These are phyloP conservation scores for Vitellaria paradoxa DNA, from an alignment of 179 eudicot species.

Conservation along the genomic window DNA sequence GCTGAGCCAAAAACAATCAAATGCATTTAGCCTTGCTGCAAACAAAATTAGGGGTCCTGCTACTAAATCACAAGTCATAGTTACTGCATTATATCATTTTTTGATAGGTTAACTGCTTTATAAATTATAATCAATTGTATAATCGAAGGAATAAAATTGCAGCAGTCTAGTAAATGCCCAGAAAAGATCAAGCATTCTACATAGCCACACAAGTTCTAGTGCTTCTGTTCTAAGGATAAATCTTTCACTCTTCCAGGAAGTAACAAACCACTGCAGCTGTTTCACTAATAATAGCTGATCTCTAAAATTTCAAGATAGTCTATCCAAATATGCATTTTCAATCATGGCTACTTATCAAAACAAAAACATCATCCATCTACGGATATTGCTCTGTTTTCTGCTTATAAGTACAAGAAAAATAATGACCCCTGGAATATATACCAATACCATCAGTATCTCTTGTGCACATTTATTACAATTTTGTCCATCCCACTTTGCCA, in stretches of 20 bases:
- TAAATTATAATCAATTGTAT: neutral
- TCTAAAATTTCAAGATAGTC: neutral
- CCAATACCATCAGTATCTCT: neutral
- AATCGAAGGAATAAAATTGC: neutral
- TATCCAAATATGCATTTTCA: neutral
- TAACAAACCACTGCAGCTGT: neutral
- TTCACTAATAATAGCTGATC: slow-evolving; percentile 3
- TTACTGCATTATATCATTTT: neutral
- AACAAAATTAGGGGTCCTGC: neutral
- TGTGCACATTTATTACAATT: neutral
- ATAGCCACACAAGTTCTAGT: neutral
- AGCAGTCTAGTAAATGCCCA: neutral
- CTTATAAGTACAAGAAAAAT: neutral
- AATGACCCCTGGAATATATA: neutral
- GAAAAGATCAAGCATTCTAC: neutral
- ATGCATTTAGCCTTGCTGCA: neutral
- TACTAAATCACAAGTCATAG: neutral
- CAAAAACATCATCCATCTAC: neutral
- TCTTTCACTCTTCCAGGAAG: neutral
- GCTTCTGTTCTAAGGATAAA: neutral
- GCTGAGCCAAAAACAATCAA: slow-evolving; percentile 3
- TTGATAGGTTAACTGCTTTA: neutral
- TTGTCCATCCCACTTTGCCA: neutral
- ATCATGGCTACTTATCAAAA: neutral
- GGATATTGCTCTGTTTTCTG: neutral